Percentiles rank a stretch among this genome's conserved stretches.
phyloP scores from a whole-genome alignment of 495 filamentous ascomycete genomes.

The Penicillium argentinense region DNA sequence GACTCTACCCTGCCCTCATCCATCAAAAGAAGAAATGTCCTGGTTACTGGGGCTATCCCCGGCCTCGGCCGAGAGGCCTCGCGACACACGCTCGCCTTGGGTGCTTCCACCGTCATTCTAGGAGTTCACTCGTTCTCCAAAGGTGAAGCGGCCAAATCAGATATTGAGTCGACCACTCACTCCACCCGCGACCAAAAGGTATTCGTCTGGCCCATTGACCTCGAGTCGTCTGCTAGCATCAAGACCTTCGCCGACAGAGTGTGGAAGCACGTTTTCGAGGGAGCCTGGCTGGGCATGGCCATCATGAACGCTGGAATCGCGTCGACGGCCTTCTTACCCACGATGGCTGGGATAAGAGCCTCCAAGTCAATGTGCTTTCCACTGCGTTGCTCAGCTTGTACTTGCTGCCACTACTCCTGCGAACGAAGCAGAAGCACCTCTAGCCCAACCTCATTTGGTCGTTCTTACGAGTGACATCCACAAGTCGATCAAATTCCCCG shows the following conservation, averaged over 20 bases:
- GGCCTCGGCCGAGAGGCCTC: conserved; percentile 3
- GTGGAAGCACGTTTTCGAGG: background rate
- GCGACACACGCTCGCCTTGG: background rate
- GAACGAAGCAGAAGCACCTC: background rate
- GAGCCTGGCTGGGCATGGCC: background rate
- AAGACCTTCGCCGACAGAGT: background rate
- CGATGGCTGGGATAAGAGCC: conserved; percentile 1
- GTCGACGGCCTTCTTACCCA: background rate
- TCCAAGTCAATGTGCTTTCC: conserved; percentile 13
- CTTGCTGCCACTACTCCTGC: background rate
- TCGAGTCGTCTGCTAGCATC: background rate
- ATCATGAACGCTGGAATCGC: conserved; percentile 3
- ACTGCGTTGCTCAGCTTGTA: conserved; percentile 12
- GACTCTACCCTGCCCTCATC: background rate
- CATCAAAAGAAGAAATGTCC: background rate
- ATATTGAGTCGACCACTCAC: background rate
- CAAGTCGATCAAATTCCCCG: conserved; percentile 1
- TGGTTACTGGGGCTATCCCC: no score
- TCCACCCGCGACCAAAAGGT: background rate
- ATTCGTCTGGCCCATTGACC: background rate
- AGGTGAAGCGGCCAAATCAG: background rate
- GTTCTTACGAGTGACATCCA: conserved; percentile 17
- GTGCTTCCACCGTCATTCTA: background rate
- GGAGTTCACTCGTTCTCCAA: background rate
- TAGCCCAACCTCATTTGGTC: conserved; percentile 1